A percentile compares a stretch with the other conserved stretches of the same genome.
Evolutionary conservation across 176 grass and related monocot species (phyloP).

Genomic region (Ananas comosus): DNA sequence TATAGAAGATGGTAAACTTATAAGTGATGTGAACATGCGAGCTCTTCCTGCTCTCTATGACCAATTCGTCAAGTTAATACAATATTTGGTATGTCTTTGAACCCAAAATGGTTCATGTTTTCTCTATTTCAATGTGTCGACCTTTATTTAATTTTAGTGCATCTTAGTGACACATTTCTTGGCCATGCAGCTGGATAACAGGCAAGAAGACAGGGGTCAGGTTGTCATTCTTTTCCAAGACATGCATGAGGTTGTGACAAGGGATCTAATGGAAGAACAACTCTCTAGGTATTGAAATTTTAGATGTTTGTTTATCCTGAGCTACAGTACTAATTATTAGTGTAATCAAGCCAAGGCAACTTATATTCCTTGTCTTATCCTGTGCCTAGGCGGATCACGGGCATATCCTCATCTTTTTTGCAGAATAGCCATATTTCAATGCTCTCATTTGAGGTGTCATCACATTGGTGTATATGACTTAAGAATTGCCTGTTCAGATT

Average conservation of each 20-base stretch:
- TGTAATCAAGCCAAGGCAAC: not conserved
- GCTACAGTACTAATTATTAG: not conserved
- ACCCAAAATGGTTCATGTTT: not conserved
- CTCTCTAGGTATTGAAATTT: constrained; percentile 43
- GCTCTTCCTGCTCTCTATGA: constrained; percentile 67
- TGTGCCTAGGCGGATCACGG: not conserved
- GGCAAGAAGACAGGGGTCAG: constrained; percentile 39
- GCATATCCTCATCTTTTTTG: not conserved
- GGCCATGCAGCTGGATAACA: constrained; percentile 45
- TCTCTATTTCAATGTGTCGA: not conserved
- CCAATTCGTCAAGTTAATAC: constrained; percentile 52
- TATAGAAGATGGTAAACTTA: constrained; percentile 41
- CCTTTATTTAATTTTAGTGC: not conserved
- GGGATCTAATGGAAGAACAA: constrained; percentile 90
- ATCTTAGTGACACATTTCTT: constrained; percentile 1
- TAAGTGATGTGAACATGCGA: constrained; percentile 49
- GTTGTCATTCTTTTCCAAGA: constrained; percentile 90
- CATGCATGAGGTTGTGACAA: constrained; percentile 89
- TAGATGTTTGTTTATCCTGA: not conserved
- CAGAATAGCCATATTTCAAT: not conserved
- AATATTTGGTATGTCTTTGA: constrained; percentile 56
- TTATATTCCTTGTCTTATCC: not conserved
- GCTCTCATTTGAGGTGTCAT: too few relatives aligned
- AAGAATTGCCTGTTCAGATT: too few relatives aligned
- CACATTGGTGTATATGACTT: too few relatives aligned